Percentiles rank a stretch among this genome's conserved stretches.
Conservation (phyloP, 2,329 filamentous ascomycete species). For the Aspergillus pseudoterreus region DNA sequence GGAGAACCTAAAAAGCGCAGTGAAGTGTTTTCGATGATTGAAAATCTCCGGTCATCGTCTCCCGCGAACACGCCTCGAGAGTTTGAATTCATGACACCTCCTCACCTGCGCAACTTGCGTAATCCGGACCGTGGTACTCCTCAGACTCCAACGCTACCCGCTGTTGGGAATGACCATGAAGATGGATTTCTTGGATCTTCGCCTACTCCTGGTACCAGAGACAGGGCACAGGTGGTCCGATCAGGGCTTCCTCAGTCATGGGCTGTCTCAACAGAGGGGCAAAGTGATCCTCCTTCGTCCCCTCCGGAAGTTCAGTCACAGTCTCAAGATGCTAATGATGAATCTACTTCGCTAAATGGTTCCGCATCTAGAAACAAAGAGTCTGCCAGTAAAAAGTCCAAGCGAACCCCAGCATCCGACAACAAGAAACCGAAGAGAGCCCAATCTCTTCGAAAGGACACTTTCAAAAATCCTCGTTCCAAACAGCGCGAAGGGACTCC, state of each 20-base stretch:
- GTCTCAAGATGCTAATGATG: conserved; percentile 18
- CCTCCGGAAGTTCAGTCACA: conserved; percentile 28
- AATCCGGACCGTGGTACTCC: conserved; percentile 26
- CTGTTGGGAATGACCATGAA: conserved; percentile 37
- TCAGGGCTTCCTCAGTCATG: conserved; percentile 35
- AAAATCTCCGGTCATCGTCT: conserved; percentile 57
- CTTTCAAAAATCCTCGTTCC: not conserved
- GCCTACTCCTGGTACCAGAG: conserved; percentile 47
- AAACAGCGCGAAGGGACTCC: conserved; percentile 3
- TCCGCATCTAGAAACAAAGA: conserved; percentile 9
- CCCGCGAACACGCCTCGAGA: conserved; percentile 24
- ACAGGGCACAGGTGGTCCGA: conserved; percentile 20
- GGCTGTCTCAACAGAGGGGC: conserved; percentile 20
- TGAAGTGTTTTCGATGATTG: conserved; percentile 64
- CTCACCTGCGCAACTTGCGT: conserved; percentile 24
- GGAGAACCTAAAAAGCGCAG: conserved; percentile 64
- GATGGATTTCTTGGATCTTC: conserved; percentile 50
- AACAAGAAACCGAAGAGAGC: conserved; percentile 5
- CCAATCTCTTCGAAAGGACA: not conserved
- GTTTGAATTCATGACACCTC: conserved; percentile 26
- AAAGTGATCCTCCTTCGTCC: conserved; percentile 33
- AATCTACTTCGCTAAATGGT: conserved; percentile 3
- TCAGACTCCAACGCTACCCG: conserved; percentile 41
- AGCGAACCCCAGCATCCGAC: conserved; percentile 5
- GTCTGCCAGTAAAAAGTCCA: conserved; percentile 5